Percentiles rank a stretch among this genome's conserved stretches.
These are phyloP conservation scores for Tripterygium wilfordii DNA, from an alignment of 177 flowering plant species.

Conservation along the genomic window DNA sequence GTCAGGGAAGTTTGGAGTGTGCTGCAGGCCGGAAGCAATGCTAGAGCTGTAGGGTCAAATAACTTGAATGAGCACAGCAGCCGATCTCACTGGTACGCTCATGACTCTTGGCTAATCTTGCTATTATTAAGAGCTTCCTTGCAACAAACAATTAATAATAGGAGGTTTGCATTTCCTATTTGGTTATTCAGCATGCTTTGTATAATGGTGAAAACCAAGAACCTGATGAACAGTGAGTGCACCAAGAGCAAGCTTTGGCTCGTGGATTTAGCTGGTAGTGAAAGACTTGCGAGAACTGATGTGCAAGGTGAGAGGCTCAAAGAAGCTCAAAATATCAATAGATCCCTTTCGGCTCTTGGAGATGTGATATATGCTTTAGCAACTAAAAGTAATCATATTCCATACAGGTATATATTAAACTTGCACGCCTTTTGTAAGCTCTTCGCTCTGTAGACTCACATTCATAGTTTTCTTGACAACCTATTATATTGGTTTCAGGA, in stretches of 20 bases:
- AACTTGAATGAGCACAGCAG: slow-evolving; percentile 95
- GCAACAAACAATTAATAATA: too few species aligned
- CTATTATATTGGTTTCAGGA: slow-evolving; percentile 38
- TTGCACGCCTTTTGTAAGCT: too few species aligned
- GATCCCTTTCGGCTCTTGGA: slow-evolving; percentile 94
- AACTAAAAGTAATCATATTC: slow-evolving; percentile 79
- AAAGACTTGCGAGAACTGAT: slow-evolving; percentile 90
- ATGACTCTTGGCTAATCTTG: too few species aligned
- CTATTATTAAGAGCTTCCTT: too few species aligned
- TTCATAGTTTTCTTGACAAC: too few species aligned
- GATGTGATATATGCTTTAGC: slow-evolving; percentile 94
- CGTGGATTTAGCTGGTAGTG: slow-evolving; percentile 95
- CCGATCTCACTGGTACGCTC: slow-evolving; percentile 85
- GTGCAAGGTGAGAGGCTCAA: slow-evolving; percentile 96
- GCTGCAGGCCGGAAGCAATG: slow-evolving; percentile 80
- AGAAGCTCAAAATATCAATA: slow-evolving; percentile 92
- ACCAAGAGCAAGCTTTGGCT: slow-evolving; percentile 97
- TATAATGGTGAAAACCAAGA: slow-evolving; percentile 68
- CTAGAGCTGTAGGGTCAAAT: slow-evolving; percentile 83
- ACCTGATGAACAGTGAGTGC: slow-evolving; percentile 73
- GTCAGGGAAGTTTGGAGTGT: slow-evolving; percentile 76
- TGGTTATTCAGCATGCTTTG: slow-evolving; percentile 91
- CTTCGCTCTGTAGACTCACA: too few species aligned
- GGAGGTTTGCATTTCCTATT: too few species aligned
- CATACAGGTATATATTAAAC: slow-evolving; percentile 56